These are phyloP conservation scores for Aschersonia sp. DNA, from an alignment of 2,329 filamentous ascomycete species.

Conservation along the genomic window DNA sequence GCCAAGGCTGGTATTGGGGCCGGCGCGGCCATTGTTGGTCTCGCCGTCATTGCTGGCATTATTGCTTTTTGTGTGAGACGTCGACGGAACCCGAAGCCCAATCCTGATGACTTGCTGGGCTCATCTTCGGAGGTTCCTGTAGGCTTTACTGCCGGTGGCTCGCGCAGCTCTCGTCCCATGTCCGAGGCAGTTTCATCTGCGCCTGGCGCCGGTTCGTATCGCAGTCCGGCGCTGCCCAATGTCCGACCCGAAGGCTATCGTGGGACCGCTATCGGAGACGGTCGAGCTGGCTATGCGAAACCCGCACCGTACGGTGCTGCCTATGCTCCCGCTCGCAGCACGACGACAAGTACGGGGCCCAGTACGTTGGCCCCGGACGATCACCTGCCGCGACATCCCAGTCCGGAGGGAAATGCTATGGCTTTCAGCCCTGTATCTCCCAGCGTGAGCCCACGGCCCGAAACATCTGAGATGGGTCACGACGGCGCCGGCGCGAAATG, in stretches of 20 bases:
- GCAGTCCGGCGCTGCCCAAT: slow-evolving; percentile 10
- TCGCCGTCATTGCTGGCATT: slow-evolving; percentile 15
- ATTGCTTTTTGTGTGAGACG: slow-evolving; percentile 16
- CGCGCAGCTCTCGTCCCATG: slow-evolving; percentile 14
- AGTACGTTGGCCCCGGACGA: slow-evolving; percentile 8
- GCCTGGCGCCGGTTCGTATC: slow-evolving; percentile 12
- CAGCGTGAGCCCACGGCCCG: not conserved
- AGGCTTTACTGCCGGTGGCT: slow-evolving; percentile 12
- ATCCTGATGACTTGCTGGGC: slow-evolving; percentile 24
- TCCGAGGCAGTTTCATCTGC: slow-evolving; percentile 12
- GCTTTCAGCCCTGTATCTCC: slow-evolving; percentile 5
- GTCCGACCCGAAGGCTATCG: slow-evolving; percentile 20
- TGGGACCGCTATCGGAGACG: slow-evolving; percentile 23
- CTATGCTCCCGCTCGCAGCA: slow-evolving; percentile 11
- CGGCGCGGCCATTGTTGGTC: not conserved
- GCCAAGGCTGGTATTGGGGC: slow-evolving; percentile 28
- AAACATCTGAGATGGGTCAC: slow-evolving; percentile 7
- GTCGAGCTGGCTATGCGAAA: slow-evolving; percentile 23
- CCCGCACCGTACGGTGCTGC: slow-evolving; percentile 18
- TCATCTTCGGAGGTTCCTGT: slow-evolving; percentile 26
- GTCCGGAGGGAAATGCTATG: slow-evolving; percentile 9
- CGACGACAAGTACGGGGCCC: slow-evolving; percentile 6
- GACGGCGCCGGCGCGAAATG: slow-evolving; percentile 4
- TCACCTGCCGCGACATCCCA: slow-evolving; percentile 11
- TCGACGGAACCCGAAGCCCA: slow-evolving; percentile 16